A percentile compares a stretch with the other conserved stretches of the same genome.
Evolutionary conservation across 768 basidiomycete species (phyloP).

Genomic region (Mycena floridula): DNA sequence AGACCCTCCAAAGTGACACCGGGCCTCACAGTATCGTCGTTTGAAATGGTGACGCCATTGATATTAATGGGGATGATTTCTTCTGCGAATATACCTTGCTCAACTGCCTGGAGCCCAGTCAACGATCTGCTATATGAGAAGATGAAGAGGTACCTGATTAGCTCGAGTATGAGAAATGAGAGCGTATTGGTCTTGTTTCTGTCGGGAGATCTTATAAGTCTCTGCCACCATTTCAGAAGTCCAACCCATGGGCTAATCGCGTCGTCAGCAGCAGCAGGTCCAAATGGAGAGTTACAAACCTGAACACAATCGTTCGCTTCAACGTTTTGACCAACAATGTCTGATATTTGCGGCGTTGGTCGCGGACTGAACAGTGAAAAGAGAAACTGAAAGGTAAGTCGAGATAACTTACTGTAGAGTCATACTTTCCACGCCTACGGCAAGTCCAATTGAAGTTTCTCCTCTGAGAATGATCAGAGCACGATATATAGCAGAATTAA

Average conservation of each 20-base stretch:
- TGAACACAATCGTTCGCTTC: conserved; percentile 75
- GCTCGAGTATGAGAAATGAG: conserved; percentile 84
- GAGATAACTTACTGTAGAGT: conserved; percentile 49
- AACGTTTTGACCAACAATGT: conserved; percentile 48
- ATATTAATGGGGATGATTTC: conserved; percentile 89
- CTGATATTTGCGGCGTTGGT: conserved; percentile 64
- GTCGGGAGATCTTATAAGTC: conserved; percentile 67
- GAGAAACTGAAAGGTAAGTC: too few species aligned
- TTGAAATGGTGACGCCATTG: conserved; percentile 56
- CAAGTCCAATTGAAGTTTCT: conserved; percentile 83
- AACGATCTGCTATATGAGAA: not conserved
- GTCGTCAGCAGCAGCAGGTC: too few species aligned
- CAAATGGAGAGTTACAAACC: too few species aligned
- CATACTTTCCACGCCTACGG: conserved; percentile 82
- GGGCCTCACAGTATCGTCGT: conserved; percentile 84
- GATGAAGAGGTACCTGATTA: conserved; percentile 35
- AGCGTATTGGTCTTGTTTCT: conserved; percentile 87
- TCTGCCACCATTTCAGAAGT: conserved; percentile 89
- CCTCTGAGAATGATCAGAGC: too few species aligned
- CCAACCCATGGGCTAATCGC: conserved; percentile 94
- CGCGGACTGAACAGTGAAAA: conserved; percentile 43
- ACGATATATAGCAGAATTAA: too few species aligned
- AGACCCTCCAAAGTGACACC: conserved; percentile 80
- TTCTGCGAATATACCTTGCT: conserved; percentile 67
- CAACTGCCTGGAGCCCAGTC: conserved; percentile 42